These are phyloP conservation scores for Schizothecium vesticola DNA, from an alignment of 495 filamentous ascomycete genomes.

Conservation along the genomic window DNA sequence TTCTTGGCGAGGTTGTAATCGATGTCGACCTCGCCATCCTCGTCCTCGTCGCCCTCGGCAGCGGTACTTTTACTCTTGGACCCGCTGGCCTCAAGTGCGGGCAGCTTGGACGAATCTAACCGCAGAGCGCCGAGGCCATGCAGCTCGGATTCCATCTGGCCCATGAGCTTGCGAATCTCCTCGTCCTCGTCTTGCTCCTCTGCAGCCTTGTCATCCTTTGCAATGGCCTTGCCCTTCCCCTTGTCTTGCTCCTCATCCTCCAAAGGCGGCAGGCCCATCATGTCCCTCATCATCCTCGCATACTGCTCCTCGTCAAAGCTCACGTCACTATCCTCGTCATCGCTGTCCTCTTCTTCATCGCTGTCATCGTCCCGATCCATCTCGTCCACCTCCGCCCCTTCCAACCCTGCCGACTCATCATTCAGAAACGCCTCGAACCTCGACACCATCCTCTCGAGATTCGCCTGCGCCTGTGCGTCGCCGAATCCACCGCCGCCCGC, in stretches of 20 bases:
- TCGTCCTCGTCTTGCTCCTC: conserved; percentile 56
- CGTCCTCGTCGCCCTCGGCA: conserved; percentile 16
- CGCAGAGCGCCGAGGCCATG: conserved; percentile 68
- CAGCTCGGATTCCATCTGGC: conserved; percentile 77
- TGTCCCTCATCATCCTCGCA: conserved; percentile 81
- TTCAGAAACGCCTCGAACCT: conserved; percentile 91
- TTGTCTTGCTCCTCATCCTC: conserved; percentile 19
- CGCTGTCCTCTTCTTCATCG: conserved; percentile 38
- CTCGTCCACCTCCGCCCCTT: conserved; percentile 73
- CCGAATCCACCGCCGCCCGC: conserved; percentile 51
- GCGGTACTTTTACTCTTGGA: conserved; percentile 11
- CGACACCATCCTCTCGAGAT: conserved; percentile 82
- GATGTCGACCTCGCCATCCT: conserved; percentile 58
- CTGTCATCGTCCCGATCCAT: conserved; percentile 64
- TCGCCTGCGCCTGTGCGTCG: conserved; percentile 72
- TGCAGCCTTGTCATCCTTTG: conserved; percentile 22
- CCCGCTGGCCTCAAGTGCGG: conserved; percentile 1
- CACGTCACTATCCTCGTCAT: conserved; percentile 66
- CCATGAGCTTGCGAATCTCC: conserved; percentile 66
- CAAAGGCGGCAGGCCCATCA: conserved; percentile 79
- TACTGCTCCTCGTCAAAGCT: conserved; percentile 85
- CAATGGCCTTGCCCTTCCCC: conserved; percentile 7
- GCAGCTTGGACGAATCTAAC: conserved; percentile 42
- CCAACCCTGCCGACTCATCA: conserved; percentile 71
- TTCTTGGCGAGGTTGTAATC: conserved; percentile 89